Percentiles rank a stretch among this genome's conserved stretches.
Evolutionary conservation across 805 yeast species (phyloP).

Genomic region (Brettanomyces naardenensis): DNA sequence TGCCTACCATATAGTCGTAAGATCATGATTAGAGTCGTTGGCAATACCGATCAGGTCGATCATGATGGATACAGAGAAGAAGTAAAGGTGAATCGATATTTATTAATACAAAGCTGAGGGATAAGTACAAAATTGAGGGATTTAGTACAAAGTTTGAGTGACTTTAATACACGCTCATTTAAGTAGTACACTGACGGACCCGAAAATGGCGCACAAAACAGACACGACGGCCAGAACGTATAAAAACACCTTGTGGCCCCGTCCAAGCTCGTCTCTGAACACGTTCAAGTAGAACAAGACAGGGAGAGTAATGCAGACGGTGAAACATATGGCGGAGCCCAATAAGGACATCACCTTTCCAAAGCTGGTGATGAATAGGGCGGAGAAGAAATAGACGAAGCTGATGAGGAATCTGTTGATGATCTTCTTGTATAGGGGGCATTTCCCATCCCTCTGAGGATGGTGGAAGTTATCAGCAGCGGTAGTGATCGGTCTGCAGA

Average conservation of each 20-base stretch:
- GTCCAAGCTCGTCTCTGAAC: constrained; percentile 36
- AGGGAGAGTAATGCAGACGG: constrained; percentile 75
- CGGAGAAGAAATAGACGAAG: constrained; percentile 44
- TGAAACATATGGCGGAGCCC: constrained; percentile 75
- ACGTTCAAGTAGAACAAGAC: constrained; percentile 58
- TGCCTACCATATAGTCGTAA: constrained; percentile 24
- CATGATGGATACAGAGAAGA: too few species aligned
- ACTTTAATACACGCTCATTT: too few species aligned
- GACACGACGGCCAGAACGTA: constrained; percentile 37
- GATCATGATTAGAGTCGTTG: background rate
- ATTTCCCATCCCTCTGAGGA: background rate
- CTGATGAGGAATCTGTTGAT: constrained; percentile 43
- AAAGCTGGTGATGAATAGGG: constrained; percentile 67
- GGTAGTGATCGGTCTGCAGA: constrained; percentile 74
- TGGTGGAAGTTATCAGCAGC: constrained; percentile 23
- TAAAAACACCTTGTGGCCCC: constrained; percentile 32
- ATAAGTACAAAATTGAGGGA: too few species aligned
- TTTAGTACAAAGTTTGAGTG: too few species aligned
- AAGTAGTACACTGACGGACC: constrained; percentile 47
- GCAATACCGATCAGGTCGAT: background rate
- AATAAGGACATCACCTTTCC: constrained; percentile 75
- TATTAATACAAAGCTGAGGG: too few species aligned
- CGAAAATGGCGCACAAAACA: constrained; percentile 42
- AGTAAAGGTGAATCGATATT: too few species aligned
- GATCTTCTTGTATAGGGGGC: constrained; percentile 6